Percentiles rank a stretch among this genome's conserved stretches.
Evolutionary conservation across 371 early-diverging fungal genomes (phyloP).

Genomic region (Mucor racemosus): DNA sequence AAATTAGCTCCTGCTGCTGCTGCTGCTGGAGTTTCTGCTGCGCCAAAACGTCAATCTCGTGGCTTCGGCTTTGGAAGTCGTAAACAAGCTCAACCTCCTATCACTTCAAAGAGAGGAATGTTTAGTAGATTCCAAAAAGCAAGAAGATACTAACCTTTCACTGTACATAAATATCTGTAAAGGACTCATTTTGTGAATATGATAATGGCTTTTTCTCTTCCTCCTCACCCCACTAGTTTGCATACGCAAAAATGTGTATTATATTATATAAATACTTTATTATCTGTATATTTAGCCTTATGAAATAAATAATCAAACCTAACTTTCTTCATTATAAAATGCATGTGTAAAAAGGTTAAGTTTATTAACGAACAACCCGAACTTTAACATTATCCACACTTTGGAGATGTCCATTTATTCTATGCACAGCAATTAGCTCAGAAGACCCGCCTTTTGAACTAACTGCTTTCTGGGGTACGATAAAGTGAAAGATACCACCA

Average conservation of each 20-base stretch:
- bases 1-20: not conserved
- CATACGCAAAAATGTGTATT: not conserved
- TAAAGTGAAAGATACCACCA: slow-evolving; percentile 9
- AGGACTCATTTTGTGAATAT: not conserved
- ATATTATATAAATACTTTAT: not conserved
- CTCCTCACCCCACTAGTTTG: too few relatives aligned
- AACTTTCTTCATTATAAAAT: too few relatives aligned
- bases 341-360: not conserved
- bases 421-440: slow-evolving; percentile 19
- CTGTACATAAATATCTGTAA: not conserved
- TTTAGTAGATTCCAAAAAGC: slow-evolving; percentile 1
- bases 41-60: not conserved
- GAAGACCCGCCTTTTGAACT: slow-evolving; percentile 9
- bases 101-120: not conserved
- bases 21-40: slow-evolving; percentile 1
- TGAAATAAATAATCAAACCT: not conserved
- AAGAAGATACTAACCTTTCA: not conserved
- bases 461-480: slow-evolving; percentile 8
- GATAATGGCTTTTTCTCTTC: not conserved
- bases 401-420: slow-evolving; percentile 10
- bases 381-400: slow-evolving; percentile 17
- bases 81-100: not conserved
- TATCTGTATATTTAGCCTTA: not conserved
- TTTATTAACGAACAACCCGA: slow-evolving; percentile 2
- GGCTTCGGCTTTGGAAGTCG: not conserved